A percentile compares a stretch with the other conserved stretches of the same genome.
phyloP scores from a whole-genome alignment of 2,329 filamentous ascomycete species.

The Apiospora aurea region DNA sequence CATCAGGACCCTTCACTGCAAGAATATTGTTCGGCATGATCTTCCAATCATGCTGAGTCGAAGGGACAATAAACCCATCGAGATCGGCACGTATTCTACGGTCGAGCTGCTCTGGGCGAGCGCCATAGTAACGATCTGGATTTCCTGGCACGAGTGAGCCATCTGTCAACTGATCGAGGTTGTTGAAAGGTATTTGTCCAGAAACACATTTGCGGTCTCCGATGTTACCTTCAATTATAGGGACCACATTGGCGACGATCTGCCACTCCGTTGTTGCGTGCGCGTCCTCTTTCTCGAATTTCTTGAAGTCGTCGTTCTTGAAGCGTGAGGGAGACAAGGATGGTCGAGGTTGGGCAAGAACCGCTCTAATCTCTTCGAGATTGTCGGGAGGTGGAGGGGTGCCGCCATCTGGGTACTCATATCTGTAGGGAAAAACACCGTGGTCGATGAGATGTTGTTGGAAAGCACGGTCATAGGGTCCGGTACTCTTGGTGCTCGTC shows the following conservation, averaged over 20 bases:
- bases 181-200: conserved; percentile 20
- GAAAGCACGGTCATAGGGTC: background rate
- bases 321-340: conserved; percentile 22
- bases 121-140: conserved; percentile 42
- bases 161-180: conserved; percentile 17
- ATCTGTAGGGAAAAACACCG: background rate
- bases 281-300: conserved; percentile 17
- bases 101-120: conserved; percentile 39
- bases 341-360: background rate
- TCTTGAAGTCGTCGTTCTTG: conserved; percentile 22
- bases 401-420: background rate
- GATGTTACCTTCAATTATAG: background rate
- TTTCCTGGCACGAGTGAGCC: conserved; percentile 33
- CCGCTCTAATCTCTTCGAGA: conserved; percentile 17
- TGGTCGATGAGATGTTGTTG: background rate
- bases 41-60: conserved; percentile 34
- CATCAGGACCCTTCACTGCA: conserved; percentile 10
- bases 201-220: background rate
- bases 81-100: conserved; percentile 37
- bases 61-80: conserved; percentile 39
- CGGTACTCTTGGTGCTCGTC: background rate
- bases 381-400: background rate
- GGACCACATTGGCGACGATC: background rate
- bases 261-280: conserved; percentile 2
- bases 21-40: conserved; percentile 34